Base-by-base conservation (phyloP, 306 rosid species). In the Prunus campanulata region DNA sequence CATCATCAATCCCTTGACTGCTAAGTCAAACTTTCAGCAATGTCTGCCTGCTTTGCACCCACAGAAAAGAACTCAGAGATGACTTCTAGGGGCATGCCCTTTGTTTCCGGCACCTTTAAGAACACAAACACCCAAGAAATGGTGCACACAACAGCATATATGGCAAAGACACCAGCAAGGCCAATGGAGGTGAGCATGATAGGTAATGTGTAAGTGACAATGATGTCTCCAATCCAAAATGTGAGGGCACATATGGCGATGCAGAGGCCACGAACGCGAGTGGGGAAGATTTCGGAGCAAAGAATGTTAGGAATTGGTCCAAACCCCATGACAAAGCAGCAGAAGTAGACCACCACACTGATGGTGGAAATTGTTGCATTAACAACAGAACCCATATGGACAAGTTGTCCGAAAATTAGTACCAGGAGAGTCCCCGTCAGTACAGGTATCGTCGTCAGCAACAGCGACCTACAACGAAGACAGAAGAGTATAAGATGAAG, bases 251-350 rank as follows among this genome's bases (percentile, higher is more conserved):
- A 77, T 1, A 80, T 77, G n/a, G 87, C 87, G 69, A 84, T 84
- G 84, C 87, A 84, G 71, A 84, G 57, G 52, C 87, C 87, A 0
- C 84, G 87, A 65, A 80, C 87, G 18, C 87, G 68, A 13, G 82
- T 84, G 0, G 87, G 87, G 72, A 84, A 84, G 74, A 84, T 84
- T 74, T 80, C 84, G 0, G 87, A 79, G 80, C 87, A 84, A 6
- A 84, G 84, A 61, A 84, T 84, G 80, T 84, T 84, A 14, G 87
- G 87, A n/a, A 84, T 29, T 15, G 87, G 87, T 47, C 87, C 87
- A 5, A 80, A 84, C 0, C 79, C 87, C 84, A 84, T 80, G 74
- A 80, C 87, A 30, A 84, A 80, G 77, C 79, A 72, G 64, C 87
- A 84, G 59, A 84, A 84, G 82, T 84, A 84, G 19, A 81, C 77